Evolutionary conservation across 1,284 basidiomycete species (phyloP).

Genomic region (Apiotrichum mycotoxinovorans): DNA sequence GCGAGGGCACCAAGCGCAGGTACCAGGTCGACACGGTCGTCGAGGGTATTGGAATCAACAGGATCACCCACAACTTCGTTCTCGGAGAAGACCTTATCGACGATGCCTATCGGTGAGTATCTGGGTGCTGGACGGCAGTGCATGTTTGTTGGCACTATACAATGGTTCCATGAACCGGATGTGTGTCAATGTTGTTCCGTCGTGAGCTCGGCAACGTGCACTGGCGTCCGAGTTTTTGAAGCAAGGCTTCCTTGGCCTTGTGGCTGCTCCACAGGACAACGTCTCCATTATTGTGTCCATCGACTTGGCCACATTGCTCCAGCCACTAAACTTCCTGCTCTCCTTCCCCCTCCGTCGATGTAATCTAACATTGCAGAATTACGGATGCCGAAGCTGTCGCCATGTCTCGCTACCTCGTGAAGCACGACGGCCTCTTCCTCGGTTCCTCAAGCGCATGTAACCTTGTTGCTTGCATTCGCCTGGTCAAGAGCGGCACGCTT

Average conservation of each 20-base stretch:
- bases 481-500: slow-evolving; percentile 60
- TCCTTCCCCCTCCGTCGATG: no score
- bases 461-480: slow-evolving; percentile 78
- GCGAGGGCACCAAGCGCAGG: slow-evolving; percentile 88
- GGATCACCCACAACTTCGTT: slow-evolving; percentile 74
- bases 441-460: slow-evolving; percentile 97
- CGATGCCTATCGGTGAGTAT: slow-evolving; percentile 74
- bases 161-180: no score
- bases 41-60: slow-evolving; percentile 61
- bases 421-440: slow-evolving; percentile 87
- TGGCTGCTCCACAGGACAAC: no score
- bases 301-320: no score
- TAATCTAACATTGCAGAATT: slow-evolving; percentile 56
- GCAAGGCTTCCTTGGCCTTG: no score
- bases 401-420: slow-evolving; percentile 85
- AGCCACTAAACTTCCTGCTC: no score
- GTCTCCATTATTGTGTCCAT: no score
- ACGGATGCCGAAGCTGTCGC: slow-evolving; percentile 84
- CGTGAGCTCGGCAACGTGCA: no score
- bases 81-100: slow-evolving; percentile 75
- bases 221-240: no score
- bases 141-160: no score
- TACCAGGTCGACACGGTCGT: slow-evolving; percentile 75
- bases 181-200: no score
- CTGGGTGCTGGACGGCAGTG: no score